Evolutionary conservation across 1,284 basidiomycete genomes (phyloP), one percentile per base, ranked within the genome.

Genomic region (Apiotrichum gracile): DNA sequence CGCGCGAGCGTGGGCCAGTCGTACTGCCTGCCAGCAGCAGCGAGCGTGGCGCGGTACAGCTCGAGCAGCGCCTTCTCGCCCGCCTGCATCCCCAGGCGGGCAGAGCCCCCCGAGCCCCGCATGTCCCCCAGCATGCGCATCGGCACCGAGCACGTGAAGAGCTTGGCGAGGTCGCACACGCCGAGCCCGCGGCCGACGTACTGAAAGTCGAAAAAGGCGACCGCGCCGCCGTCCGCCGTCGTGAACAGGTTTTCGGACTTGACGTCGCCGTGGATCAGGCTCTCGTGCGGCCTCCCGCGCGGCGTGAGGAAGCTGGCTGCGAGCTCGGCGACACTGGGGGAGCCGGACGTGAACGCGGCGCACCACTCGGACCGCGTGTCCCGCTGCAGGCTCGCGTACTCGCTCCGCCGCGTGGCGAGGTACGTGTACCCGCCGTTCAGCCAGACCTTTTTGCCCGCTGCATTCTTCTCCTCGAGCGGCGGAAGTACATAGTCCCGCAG

Each of bases 341-440:
- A 33, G 27, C 17, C 9, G 6, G 19, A 5, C 38, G 44, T 49
- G 46, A 51, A 53, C 10, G 46, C 49, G 2, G 9, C 5, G 9
- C 27, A 22, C 57, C 57, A 59, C 51, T 59, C 57, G 10, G 44
- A 43, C 4, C 25, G 37, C 26, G 19, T n/a, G 25, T 35, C 37
- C 1, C 14, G 26, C 2, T 26, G 40, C 6, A 55, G 51, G 12
- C 24, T 14, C 10, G 51, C 48, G 26, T 51, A 41, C 49, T 59
- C 57, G 22, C n/a, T n/a, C 51, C 25, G 12, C 14, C 57, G 51
- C 42, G 57, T 59, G 2, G 54, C 54, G 46, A 59, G 54, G 38
- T 59, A 59, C 24, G 57, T 59, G 49, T 59, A 59, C 13, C 57
- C 57, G 10, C 57, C 57, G n/a, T 59, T 55, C 2, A 53, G 49